Base-by-base conservation (phyloP, 805 yeast genomes). In the Candida cerambycidarum region DNA sequence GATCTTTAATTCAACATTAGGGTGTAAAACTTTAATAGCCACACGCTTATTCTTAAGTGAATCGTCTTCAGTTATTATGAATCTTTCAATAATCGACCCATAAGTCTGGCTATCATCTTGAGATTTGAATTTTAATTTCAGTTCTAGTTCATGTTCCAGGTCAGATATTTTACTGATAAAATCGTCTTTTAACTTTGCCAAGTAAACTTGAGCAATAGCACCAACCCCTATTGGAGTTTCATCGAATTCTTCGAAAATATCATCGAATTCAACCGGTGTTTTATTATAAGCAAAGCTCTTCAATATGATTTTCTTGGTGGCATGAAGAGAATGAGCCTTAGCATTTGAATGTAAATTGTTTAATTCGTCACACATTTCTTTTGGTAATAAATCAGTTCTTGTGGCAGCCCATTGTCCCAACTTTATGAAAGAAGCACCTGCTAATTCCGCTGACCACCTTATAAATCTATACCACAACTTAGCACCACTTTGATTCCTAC, bases 341-440 rank as follows among this genome's bases (percentile, higher is more conserved):
- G 89, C 92, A 57, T 88, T 79, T 4, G 97, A 86, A 61, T 93
- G 99, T 42, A 93, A 66, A 17, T 76, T 66, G 8, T 87, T 78
- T 52, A 93, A 65, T 56, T 86, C 89, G 16, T 78, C 77, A 60
- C 98, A 92, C 62, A 92, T 65, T 31, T 77, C 86, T 36, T 66
- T 69, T 3, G 96, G 84, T 65, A 93, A 92, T 25, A 93, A 84
- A 63, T 93, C 99, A 0, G 95, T 87, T 62, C 99, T 78, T 9
- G 96, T 85, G 2, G 97, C 97, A 0, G 99, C 99, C 99, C 99
- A 93, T 67, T 93, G 99, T 3, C 98, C 99, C 44, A 93, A 75
- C 62, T 88, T 85, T 43, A 85, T 82, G 59, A 85, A 93, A 3
- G 96, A 84, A 2, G 98, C 96, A 0, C 99, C 99, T 0, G 96